phyloP scores from a whole-genome alignment of 768 basidiomycete species.

The Sutorius australiensis region DNA sequence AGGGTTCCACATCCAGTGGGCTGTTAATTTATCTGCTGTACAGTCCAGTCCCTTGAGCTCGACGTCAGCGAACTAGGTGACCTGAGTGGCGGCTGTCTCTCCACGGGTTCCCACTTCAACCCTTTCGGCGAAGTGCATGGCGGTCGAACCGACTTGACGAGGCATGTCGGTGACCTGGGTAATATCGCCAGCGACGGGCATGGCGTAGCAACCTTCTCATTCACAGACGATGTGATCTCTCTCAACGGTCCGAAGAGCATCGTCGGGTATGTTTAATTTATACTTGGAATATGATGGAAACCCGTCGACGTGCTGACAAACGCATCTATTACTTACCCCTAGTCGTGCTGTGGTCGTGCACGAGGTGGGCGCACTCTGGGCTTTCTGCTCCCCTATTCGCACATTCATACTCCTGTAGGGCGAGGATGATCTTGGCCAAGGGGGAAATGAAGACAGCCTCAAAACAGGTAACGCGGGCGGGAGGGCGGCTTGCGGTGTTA shows the following conservation, averaged over 20 bases:
- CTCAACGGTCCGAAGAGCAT: slow-evolving; percentile 67
- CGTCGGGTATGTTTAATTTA: slow-evolving; percentile 50
- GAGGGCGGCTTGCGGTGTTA: slow-evolving; percentile 78
- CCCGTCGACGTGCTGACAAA: slow-evolving; percentile 1
- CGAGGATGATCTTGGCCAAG: slow-evolving; percentile 75
- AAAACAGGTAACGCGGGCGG: slow-evolving; percentile 79
- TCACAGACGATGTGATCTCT: slow-evolving; percentile 59
- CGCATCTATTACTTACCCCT: neutral
- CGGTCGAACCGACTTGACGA: slow-evolving; percentile 45
- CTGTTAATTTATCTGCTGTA: slow-evolving; percentile 5
- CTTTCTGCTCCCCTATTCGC: slow-evolving; percentile 5
- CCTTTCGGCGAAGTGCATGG: slow-evolving; percentile 65
- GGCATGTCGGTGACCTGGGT: slow-evolving; percentile 77
- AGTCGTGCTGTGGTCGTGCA: slow-evolving; percentile 77
- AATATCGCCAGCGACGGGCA: slow-evolving; percentile 61
- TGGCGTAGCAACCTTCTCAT: slow-evolving; percentile 55
- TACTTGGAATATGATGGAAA: neutral
- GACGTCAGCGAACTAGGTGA: slow-evolving; percentile 47
- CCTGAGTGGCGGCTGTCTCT: slow-evolving; percentile 58
- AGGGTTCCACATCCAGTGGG: slow-evolving; percentile 83
- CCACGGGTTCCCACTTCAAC: slow-evolving; percentile 77
- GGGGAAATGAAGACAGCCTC: slow-evolving; percentile 61
- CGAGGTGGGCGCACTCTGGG: slow-evolving; percentile 39
- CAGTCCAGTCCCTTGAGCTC: slow-evolving; percentile 18
- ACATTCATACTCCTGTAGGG: slow-evolving; percentile 40